These are phyloP conservation scores for Henckelia pumila DNA, from an alignment of 257 asterid genomes.

Conservation along the genomic window DNA sequence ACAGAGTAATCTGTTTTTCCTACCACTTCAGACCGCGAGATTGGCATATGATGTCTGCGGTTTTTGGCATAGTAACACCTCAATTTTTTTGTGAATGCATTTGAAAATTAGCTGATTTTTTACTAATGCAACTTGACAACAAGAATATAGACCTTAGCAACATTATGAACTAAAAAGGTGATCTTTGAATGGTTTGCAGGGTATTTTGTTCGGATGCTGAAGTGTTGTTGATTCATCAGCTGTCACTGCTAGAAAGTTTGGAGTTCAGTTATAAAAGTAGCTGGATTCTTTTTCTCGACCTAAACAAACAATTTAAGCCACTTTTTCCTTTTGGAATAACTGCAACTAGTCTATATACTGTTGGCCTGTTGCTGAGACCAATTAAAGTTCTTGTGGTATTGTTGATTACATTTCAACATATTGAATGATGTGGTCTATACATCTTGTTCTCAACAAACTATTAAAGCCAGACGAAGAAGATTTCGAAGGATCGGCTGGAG, in stretches of 20 bases:
- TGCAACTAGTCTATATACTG: slow-evolving; percentile 10
- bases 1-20: too few relatives aligned
- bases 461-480: slow-evolving; percentile 60
- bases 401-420: slow-evolving; percentile 24
- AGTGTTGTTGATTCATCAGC: slow-evolving; percentile 7
- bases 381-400: slow-evolving; percentile 11
- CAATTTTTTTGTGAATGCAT: neutral
- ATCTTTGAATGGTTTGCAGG: slow-evolving; percentile 16
- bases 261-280: slow-evolving; percentile 13
- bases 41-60: slow-evolving; percentile 3
- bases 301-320: slow-evolving; percentile 12
- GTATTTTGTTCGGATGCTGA: slow-evolving; percentile 1
- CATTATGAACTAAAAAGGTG: slow-evolving; percentile 15
- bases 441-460: slow-evolving; percentile 64
- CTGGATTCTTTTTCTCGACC: slow-evolving; percentile 10
- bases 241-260: slow-evolving; percentile 17
- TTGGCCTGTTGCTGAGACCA: slow-evolving; percentile 16
- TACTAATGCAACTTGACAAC: slow-evolving; percentile 1
- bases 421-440: slow-evolving; percentile 71
- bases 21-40: neutral
- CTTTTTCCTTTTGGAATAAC: slow-evolving; percentile 3
- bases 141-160: neutral
- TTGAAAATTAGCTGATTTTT: slow-evolving; percentile 9
- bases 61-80: neutral
- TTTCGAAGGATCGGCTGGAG: slow-evolving; percentile 35